Base-by-base conservation (phyloP, 169 alveolate genomes). In the Plasmodium blacklocki region DNA sequence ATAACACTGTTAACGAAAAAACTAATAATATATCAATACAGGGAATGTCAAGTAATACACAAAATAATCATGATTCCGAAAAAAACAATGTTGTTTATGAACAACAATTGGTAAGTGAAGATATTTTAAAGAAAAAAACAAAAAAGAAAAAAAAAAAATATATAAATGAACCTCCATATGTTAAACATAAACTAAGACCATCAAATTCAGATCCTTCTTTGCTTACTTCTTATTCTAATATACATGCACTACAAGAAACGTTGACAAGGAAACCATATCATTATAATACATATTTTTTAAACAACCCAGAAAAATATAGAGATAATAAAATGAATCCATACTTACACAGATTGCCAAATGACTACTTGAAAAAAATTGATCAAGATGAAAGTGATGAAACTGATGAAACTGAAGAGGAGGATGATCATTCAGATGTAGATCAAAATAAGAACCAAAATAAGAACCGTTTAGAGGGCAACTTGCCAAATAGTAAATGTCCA, bases 191-290 rank as follows among this genome's bases (percentile, higher is more conserved):
- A 23, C 88, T 91, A 32, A 89, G 85, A 50, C 95, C 94, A 1
- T 72, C 95, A 54, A 62, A 76, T 59, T 92, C 95, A 19, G 96
- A 94, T 56, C 96, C 96, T 29, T 75, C 95, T 32, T 64, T 86
- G 11, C 88, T 88, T 9, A 94, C 96, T 5, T 92, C 92, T 32
- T 94, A 92, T 62, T 68, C 89, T 63, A 89, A 92, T 52, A 74
- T 78, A 59, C 93, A 92, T 26, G 95, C 96, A 14, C 71, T 94
- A 15, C 96, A 94, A 74, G 95, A 92, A 23, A 70, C 96, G 14
- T 18, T 94, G n/a, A 64, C 66, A 66, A 73, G 89, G 39, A 86
- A 52, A 58, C 96, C 95, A 19, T 94, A 94, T 60, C 91, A 92
- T 74, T 94, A 92, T 47, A 88, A 90, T 39, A 78, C 32, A 32